Evolutionary conservation across 2,329 filamentous ascomycete species (phyloP).

Genomic region (Dactylellina parvicollis): DNA sequence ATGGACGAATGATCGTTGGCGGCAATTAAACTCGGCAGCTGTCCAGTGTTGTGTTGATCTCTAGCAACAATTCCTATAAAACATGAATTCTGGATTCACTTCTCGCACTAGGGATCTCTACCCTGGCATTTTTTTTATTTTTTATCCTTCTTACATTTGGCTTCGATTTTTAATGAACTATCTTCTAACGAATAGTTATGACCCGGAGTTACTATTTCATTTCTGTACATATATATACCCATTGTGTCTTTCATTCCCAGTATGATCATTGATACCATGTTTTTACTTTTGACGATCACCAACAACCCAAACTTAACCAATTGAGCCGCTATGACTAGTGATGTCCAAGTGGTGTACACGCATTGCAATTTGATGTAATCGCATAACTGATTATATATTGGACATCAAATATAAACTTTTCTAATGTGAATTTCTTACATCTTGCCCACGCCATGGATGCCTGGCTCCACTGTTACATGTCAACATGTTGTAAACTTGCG

Average conservation of each 20-base stretch:
- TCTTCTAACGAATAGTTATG: slow-evolving; percentile 40
- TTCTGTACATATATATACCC: slow-evolving; percentile 49
- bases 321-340: not conserved
- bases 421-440: not conserved
- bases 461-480: too few species aligned
- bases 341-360: not conserved
- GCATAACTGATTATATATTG: too few species aligned
- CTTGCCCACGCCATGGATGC: not conserved
- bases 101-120: too few species aligned
- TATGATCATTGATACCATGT: slow-evolving; percentile 10
- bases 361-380: not conserved
- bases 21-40: not conserved
- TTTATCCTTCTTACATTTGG: not conserved
- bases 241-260: slow-evolving; percentile 18
- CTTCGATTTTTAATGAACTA: not conserved
- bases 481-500: too few species aligned
- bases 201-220: slow-evolving; percentile 36
- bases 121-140: not conserved
- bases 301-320: not conserved
- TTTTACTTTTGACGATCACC: not conserved
- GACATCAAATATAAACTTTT: too few species aligned
- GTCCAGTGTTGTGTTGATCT: too few species aligned
- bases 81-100: not conserved
- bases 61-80: not conserved
- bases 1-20: not conserved